Evolutionary conservation across 495 filamentous ascomycete genomes (phyloP).

Genomic region (Hypoxylon trugodes): DNA sequence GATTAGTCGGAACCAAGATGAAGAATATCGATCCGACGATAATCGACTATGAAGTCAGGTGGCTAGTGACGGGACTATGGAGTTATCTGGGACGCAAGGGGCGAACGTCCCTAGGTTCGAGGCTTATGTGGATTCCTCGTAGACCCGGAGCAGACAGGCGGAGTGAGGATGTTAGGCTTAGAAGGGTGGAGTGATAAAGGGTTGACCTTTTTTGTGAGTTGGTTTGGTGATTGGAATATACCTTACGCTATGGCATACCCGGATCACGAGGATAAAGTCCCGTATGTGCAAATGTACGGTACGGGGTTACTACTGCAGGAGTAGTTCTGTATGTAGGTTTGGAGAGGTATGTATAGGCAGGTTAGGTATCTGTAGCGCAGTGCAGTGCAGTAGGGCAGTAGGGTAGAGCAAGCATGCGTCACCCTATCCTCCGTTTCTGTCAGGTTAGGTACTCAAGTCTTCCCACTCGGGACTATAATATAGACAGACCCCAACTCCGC

Average conservation of each 20-base stretch:
- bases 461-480: slow-evolving; percentile 8
- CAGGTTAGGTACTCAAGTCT: too few relatives aligned
- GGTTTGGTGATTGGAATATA: slow-evolving; percentile 28
- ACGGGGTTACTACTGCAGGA: too few relatives aligned
- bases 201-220: slow-evolving; percentile 25
- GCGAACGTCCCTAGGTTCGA: slow-evolving; percentile 36
- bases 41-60: slow-evolving; percentile 25
- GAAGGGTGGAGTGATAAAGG: slow-evolving; percentile 35
- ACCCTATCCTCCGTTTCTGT: too few relatives aligned
- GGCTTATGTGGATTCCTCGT: slow-evolving; percentile 27
- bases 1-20: slow-evolving; percentile 3
- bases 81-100: slow-evolving; percentile 28
- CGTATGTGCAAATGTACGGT: slow-evolving; percentile 6
- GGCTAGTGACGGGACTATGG: slow-evolving; percentile 29
- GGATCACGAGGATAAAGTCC: slow-evolving; percentile 24
- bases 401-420: too few relatives aligned
- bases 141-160: slow-evolving; percentile 15
- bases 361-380: slow-evolving; percentile 16
- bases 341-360: slow-evolving; percentile 18
- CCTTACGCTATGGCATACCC: too few relatives aligned
- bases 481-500: slow-evolving; percentile 25
- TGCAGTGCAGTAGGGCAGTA: too few relatives aligned
- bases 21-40: slow-evolving; percentile 16
- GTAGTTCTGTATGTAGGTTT: slow-evolving; percentile 11
- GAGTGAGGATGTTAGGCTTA: slow-evolving; percentile 15